A percentile compares a stretch with the other conserved stretches of the same genome.
Conservation (phyloP, 1,139 yeast genomes). For the Candida labiduridarum region DNA sequence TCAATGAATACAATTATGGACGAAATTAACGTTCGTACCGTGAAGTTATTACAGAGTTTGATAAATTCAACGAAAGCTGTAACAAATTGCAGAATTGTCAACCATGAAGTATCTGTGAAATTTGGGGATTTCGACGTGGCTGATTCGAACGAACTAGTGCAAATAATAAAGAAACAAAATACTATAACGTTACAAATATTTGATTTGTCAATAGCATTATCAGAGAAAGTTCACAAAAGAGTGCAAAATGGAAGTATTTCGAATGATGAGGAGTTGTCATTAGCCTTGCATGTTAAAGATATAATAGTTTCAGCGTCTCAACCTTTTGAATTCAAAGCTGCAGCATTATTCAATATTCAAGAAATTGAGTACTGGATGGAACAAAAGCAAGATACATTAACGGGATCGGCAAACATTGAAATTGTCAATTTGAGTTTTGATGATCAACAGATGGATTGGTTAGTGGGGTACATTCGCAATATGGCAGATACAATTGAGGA, state of each 20-base stretch:
- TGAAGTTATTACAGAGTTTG: slow-evolving; percentile 42
- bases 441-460: slow-evolving; percentile 40
- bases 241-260: slow-evolving; percentile 9
- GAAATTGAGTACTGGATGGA: slow-evolving; percentile 51
- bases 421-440: slow-evolving; percentile 34
- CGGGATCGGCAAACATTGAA: slow-evolving; percentile 38
- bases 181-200: slow-evolving; percentile 27
- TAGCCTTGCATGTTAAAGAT: slow-evolving; percentile 39
- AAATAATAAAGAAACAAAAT: slow-evolving; percentile 22
- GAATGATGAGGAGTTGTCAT: slow-evolving; percentile 15
- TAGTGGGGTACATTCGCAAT: slow-evolving; percentile 27
- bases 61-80: slow-evolving; percentile 40
- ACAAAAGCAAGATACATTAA: slow-evolving; percentile 23
- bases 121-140: slow-evolving; percentile 40
- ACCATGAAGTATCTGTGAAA: slow-evolving; percentile 50
- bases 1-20: slow-evolving; percentile 59
- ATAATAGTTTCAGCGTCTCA: slow-evolving; percentile 24
- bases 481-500: slow-evolving; percentile 23
- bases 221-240: slow-evolving; percentile 20
- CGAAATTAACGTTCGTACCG: slow-evolving; percentile 61
- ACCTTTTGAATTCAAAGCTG: slow-evolving; percentile 26
- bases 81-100: slow-evolving; percentile 51
- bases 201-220: slow-evolving; percentile 43
- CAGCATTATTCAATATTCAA: slow-evolving; percentile 23
- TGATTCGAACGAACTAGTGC: slow-evolving; percentile 20